Percentiles rank a stretch among this genome's conserved stretches.
Conservation (phyloP, 192 early-diverging fungal genomes). For the Coemansia sp. region DNA sequence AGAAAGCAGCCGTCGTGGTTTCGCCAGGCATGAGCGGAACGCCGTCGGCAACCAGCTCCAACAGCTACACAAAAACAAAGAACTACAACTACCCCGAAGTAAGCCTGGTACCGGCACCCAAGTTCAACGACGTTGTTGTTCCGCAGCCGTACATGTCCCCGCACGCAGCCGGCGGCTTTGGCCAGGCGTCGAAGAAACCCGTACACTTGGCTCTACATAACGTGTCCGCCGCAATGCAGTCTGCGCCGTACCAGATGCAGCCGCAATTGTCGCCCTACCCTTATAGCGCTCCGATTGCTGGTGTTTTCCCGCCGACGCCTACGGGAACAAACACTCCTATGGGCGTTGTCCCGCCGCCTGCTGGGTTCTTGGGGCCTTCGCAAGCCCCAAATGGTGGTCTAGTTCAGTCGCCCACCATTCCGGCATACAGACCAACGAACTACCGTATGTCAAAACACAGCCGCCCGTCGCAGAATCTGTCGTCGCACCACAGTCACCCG, state of each 20-base stretch:
- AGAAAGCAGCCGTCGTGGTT: not conserved
- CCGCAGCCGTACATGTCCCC: not conserved
- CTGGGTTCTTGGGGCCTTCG: slow-evolving; percentile 10
- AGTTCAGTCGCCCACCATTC: not conserved
- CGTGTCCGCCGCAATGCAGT: not conserved
- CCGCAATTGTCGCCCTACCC: slow-evolving; percentile 3
- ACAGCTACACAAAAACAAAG: not conserved
- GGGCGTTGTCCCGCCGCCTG: slow-evolving; percentile 2
- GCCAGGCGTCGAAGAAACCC: not conserved
- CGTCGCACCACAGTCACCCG: not conserved
- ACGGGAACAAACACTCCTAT: not conserved
- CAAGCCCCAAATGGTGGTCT: not conserved
- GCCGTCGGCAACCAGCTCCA: slow-evolving; percentile 5
- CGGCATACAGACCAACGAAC: slow-evolving; percentile 8
- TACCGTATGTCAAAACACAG: slow-evolving; percentile 18
- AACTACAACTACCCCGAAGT: slow-evolving; percentile 22
- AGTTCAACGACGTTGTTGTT: not conserved
- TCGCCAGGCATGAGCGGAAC: slow-evolving; percentile 4
- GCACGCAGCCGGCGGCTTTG: not conserved
- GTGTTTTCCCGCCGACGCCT: not conserved
- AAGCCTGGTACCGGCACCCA: slow-evolving; percentile 7
- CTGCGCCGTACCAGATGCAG: not conserved
- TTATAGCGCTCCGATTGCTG: slow-evolving; percentile 9
- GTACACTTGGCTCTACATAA: not conserved
- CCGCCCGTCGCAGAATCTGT: slow-evolving; percentile 4